phyloP scores from a whole-genome alignment of 352 stramenopile species.

The Globisporangium cylindrosporum region DNA sequence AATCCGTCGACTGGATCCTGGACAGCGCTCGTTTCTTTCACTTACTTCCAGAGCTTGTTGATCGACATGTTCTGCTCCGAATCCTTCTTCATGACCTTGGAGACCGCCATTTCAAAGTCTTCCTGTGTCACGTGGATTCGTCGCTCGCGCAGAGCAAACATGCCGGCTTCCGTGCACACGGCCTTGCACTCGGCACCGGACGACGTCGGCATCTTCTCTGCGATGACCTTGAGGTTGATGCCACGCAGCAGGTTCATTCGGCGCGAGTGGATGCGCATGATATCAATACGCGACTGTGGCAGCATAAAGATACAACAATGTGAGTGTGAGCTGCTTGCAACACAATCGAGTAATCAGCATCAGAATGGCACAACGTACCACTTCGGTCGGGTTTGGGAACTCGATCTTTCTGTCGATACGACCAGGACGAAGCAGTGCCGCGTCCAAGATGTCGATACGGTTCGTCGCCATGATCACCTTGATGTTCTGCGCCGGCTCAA shows the following conservation, averaged over 20 bases:
- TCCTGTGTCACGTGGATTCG: constrained; percentile 99
- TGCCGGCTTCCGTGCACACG: constrained; percentile 99
- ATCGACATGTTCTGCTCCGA: constrained; percentile 97
- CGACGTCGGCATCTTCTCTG: constrained; percentile 97
- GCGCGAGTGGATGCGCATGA: constrained; percentile 98
- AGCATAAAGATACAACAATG: constrained; percentile 12
- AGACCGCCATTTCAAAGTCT: constrained; percentile 99
- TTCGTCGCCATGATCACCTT: constrained; percentile 99
- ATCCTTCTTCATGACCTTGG: constrained; percentile 99
- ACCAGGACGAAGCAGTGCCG: constrained; percentile 94
- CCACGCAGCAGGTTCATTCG: constrained; percentile 99
- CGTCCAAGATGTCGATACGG: constrained; percentile 98
- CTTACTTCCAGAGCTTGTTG: constrained; percentile 99
- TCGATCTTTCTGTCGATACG: constrained; percentile 99
- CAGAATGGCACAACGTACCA: constrained; percentile 38
- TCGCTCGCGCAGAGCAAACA: constrained; percentile 99
- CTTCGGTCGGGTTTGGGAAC: constrained; percentile 98
- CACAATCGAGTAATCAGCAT: neutral
- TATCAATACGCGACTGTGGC: constrained; percentile 89
- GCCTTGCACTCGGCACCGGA: constrained; percentile 99
- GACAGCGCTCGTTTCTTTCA: neutral
- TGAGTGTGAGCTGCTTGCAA: constrained; percentile 12
- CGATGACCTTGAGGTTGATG: constrained; percentile 98
- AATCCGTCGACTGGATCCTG: neutral
- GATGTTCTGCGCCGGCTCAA: constrained; percentile 97